phyloP scores from a whole-genome alignment of 495 filamentous ascomycete genomes.

The Neurospora sp. region DNA sequence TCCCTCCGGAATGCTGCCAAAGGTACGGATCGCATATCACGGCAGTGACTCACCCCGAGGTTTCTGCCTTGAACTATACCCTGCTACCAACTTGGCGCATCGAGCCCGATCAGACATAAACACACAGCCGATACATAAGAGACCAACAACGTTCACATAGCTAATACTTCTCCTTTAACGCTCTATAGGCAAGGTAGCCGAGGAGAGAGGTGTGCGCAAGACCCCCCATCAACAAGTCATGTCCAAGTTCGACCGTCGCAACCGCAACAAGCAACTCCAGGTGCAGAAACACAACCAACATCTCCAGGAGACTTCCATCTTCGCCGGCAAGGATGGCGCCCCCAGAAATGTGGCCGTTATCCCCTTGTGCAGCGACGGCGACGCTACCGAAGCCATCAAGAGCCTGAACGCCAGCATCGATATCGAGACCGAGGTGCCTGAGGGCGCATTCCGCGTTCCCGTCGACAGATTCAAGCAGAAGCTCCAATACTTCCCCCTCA shows the following conservation, averaged over 20 bases:
- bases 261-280: slow-evolving; percentile 83
- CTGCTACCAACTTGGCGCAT: not conserved
- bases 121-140: not conserved
- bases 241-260: slow-evolving; percentile 90
- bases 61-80: not conserved
- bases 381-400: slow-evolving; percentile 54
- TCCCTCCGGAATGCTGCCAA: slow-evolving; percentile 71
- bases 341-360: slow-evolving; percentile 88
- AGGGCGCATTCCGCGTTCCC: slow-evolving; percentile 48
- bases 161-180: slow-evolving; percentile 5
- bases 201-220: slow-evolving; percentile 57
- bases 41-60: slow-evolving; percentile 4
- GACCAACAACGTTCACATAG: not conserved
- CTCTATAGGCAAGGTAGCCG: slow-evolving; percentile 30
- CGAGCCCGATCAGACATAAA: not conserved
- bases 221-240: slow-evolving; percentile 92
- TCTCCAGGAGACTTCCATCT: slow-evolving; percentile 63
- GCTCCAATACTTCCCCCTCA: slow-evolving; percentile 67
- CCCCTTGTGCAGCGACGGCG: slow-evolving; percentile 63
- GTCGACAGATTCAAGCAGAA: slow-evolving; percentile 91
- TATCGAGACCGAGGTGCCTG: slow-evolving; percentile 56
- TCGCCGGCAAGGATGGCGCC: slow-evolving; percentile 73
- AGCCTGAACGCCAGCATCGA: slow-evolving; percentile 71
- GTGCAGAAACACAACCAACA: slow-evolving; percentile 71
- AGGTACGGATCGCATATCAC: slow-evolving; percentile 39